Conservation (phyloP, 139 green algal species). For the Picochlorum sp. region DNA sequence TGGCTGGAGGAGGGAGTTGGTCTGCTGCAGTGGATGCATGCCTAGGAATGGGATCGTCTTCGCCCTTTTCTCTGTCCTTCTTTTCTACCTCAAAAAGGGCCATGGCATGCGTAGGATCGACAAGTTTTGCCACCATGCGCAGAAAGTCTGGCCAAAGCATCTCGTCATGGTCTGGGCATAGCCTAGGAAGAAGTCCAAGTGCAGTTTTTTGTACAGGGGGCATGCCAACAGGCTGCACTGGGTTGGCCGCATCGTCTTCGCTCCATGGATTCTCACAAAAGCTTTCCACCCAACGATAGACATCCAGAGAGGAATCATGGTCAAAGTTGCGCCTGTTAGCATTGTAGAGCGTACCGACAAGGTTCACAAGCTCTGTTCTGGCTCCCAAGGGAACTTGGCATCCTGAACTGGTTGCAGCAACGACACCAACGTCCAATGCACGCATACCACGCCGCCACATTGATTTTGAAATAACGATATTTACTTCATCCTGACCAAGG, state of each 20-base stretch:
- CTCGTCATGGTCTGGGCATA: constrained; percentile 42
- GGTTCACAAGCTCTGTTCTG: constrained; percentile 44
- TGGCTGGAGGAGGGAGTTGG: neutral
- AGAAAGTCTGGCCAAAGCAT: constrained; percentile 41
- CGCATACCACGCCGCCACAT: constrained; percentile 49
- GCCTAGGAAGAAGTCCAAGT: constrained; percentile 39
- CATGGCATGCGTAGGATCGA: constrained; percentile 26
- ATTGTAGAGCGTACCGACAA: constrained; percentile 34
- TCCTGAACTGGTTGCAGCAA: constrained; percentile 34
- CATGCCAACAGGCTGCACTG: constrained; percentile 12
- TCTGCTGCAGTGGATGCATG: neutral
- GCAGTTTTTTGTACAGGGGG: constrained; percentile 61
- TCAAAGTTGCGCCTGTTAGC: constrained; percentile 27
- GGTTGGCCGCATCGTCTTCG: constrained; percentile 36
- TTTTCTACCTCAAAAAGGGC: neutral
- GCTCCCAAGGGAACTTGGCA: constrained; percentile 43
- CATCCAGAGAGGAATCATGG: constrained; percentile 23
- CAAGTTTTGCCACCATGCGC: constrained; percentile 15
- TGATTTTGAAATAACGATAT: neutral
- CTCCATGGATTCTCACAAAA: constrained; percentile 52
- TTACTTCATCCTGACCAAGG: constrained; percentile 18
- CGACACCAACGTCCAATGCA: constrained; percentile 49
- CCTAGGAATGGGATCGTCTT: neutral
- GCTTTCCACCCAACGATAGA: constrained; percentile 56
- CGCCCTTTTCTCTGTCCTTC: neutral